Evolutionary conservation across 805 yeast species (phyloP), one percentile per base, ranked within the genome.

Genomic region (Ogataea haglerorum): DNA sequence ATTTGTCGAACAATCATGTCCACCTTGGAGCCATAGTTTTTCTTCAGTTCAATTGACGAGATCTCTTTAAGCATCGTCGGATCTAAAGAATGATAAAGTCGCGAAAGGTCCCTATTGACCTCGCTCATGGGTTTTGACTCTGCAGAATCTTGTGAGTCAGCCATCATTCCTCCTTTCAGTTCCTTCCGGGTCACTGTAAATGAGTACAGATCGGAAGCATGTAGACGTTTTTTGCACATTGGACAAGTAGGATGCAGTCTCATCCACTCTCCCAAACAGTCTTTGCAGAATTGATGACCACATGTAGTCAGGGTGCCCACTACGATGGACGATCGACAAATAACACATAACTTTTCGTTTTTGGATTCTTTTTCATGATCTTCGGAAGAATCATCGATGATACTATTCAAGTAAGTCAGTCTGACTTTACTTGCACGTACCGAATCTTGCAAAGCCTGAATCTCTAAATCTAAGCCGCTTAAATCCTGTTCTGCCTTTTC

Each of bases 251-350:
- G 57, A 28, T 74, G 74, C 12, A 67, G 67, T 15, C 61, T 63
- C 43, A 51, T 51, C 99, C 99, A 93, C 40, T 71, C 79, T 14
- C 65, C 71, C 26, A 93, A 67, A 60, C 99, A 93, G 1, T 76
- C 85, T 42, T 78, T 75, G 58, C 99, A 93, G 57, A 84, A 93
- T 51, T 80, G 80, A 62, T 93, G 99, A 0, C 98, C 98, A 70
- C 99, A 93, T 8, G 79, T 79, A 0, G 95, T 83, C 41, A 93
- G 67, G 0, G 93, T 74, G 0, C 99, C 99, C 28, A 79, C 69
- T 3, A 75, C 68, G 36, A 89, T 86, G 2, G 75, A 58, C 4
- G 80, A 72, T 15, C 84, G 76, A 58, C 99, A 93, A 45, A 93
- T 90, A 23, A 81, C 74, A 61, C 99, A 93, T 14, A 72, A 61